Evolutionary conservation across 2,329 filamentous ascomycete species (phyloP).

Genomic region (Chaetomium strumarium): DNA sequence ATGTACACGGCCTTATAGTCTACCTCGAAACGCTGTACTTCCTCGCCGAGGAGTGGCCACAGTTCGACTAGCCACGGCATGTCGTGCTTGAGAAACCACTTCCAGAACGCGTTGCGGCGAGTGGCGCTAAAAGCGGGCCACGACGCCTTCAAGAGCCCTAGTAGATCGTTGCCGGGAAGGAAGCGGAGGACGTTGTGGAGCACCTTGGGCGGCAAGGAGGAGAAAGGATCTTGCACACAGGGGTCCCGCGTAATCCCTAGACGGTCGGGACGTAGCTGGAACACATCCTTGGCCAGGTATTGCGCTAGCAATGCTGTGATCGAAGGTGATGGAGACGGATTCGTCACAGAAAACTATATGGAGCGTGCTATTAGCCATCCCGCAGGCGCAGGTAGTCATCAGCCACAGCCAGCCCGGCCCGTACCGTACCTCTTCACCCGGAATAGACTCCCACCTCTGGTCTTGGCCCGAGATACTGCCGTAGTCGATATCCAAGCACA

Average conservation of each 20-base stretch:
- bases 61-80: background rate
- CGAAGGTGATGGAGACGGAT: background rate
- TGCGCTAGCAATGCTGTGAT: background rate
- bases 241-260: background rate
- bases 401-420: no score
- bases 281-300: background rate
- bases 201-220: background rate
- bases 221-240: background rate
- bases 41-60: background rate
- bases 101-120: background rate
- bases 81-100: conserved; percentile 1
- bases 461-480: background rate
- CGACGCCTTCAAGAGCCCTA: background rate
- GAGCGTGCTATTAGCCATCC: background rate
- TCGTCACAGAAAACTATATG: background rate
- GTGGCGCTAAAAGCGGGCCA: background rate
- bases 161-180: background rate
- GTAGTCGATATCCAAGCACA: background rate
- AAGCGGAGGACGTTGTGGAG: background rate
- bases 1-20: background rate
- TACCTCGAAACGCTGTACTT: background rate
- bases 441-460: background rate
- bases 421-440: background rate
- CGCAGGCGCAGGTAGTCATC: no score
- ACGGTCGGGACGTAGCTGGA: background rate